phyloP scores from a whole-genome alignment of 176 grass and related monocot genomes.

The Eleusine coracana region DNA sequence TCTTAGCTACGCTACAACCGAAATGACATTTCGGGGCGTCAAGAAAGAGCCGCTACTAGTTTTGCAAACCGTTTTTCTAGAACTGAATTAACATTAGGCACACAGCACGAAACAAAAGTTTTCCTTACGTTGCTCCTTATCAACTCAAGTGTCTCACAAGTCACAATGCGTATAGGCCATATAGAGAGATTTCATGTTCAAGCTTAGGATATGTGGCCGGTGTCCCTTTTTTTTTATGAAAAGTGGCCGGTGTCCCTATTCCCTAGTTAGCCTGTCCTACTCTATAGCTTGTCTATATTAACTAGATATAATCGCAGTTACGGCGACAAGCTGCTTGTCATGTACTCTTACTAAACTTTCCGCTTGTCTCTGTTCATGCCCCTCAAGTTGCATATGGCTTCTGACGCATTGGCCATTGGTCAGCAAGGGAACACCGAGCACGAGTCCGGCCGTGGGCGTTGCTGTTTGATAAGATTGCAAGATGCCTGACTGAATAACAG shows the following conservation, averaged over 20 bases:
- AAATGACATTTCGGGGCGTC: constrained; percentile 17
- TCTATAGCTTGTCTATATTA: not conserved
- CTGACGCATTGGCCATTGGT: not conserved
- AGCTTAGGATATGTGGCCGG: not conserved
- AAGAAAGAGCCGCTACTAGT: not conserved
- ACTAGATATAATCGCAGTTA: not conserved
- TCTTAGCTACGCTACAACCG: not conserved
- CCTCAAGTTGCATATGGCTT: not conserved
- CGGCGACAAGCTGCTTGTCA: constrained; percentile 14
- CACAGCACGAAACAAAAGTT: not conserved
- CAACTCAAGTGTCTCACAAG: not conserved
- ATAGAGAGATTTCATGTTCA: not conserved
- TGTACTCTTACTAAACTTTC: constrained; percentile 8
- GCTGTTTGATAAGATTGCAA: constrained; percentile 28
- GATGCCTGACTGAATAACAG: not conserved
- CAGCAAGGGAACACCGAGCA: not conserved
- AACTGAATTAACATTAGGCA: not conserved
- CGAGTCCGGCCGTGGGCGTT: constrained; percentile 2
- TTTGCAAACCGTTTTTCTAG: not conserved
- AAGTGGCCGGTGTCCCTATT: too few species aligned
- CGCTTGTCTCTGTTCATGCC: constrained; percentile 28
- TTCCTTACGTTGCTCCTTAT: not conserved
- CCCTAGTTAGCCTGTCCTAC: not conserved
- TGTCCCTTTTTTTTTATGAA: too few species aligned
- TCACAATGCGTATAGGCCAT: not conserved